Base-by-base conservation (phyloP, 1,284 basidiomycete genomes). In the Leucoagaricus sp. region DNA sequence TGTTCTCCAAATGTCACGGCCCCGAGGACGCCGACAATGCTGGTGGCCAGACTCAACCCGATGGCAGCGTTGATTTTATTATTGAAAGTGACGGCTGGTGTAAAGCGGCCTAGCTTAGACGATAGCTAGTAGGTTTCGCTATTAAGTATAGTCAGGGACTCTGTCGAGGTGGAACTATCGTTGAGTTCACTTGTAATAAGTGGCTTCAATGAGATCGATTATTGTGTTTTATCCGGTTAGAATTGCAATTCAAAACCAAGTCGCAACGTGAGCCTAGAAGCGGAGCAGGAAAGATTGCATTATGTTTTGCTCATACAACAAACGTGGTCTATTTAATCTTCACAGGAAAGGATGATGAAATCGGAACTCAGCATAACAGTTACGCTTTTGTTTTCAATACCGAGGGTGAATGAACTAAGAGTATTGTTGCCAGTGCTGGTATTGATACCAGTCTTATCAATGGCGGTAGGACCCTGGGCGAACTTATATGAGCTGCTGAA, bases 1-100 rank as follows among this genome's bases (percentile, higher is more conserved):
- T 74, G 5, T 74, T 69, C 60, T 60, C 49, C 9, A 51, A 52
- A 6, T 72, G 69, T 61, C 72, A 73, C 53, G 62, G 52, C 8
- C 51, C 62, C 15, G 59, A 63, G 8, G 65, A 69, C 28, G 70
- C 70, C 4, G 67, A 62, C 48, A 73, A 74, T 53, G 59, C 55
- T 34, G 72, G 72, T 19, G 72, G 72, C 15, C 72, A 74, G 55
- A 65, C 61, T 25, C 70, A 74, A 55, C 65, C 70, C 3, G 65
- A 70, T 50, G 72, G 72, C 2, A 64, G 56, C 34, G 48, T 69
- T 23, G 63, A 72, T 47, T 71, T 63, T 55, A 72, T 73, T 52
- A 65, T 54, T 40, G 61, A 70, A 40, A 72, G 71, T 48, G 68
- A 66, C 46, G 72, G 72, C 1, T 72, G 61, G 33, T 58, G 57